Evolutionary conservation across 345 rosid species (phyloP), one percentile per base, ranked within the genome.

Genomic region (Brassica cretica): DNA sequence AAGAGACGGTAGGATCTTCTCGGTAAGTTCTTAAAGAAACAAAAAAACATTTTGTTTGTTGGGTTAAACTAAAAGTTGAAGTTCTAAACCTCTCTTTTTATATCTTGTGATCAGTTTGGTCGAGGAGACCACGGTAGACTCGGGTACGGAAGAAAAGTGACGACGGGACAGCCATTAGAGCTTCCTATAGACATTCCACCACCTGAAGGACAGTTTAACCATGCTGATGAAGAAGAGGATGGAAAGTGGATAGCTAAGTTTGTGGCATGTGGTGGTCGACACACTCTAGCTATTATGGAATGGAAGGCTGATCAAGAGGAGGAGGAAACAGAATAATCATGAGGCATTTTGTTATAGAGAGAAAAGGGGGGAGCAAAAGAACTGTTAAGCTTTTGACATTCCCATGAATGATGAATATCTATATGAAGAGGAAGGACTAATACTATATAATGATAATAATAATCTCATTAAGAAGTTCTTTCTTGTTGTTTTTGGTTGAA

Each of bases 121-220:
- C 85, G 98, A 62, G 99, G 99, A 16, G 99, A 96, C 82, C 99
- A 96, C 7, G 98, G 99, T 24, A 87, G 99, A 6, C 94, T 93
- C 5, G 99, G 98, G 30, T 87, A 87, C 37, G 99, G 99, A 79
- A 88, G 88, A 83, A 93, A 93, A 78, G 84, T 80, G 64, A 93
- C 98, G 0, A 93, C 99, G 0, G 99, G 98, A 29, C 97, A 90
- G 64, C 99, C 98, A 51, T 71, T 87, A 78, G 97, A 91, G 85
- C 93, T 96, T 67, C 99, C 97, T 4, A 80, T 90, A 75, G 74
- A 78, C 35, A 85, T 89, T 33, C 83, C 85, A 3, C 79, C 94
- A 59, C 96, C 95, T 1, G 76, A 21, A n/a, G 79, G 81, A 77
- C 74, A 25, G 21, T 65, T 77, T 21, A 82, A 69, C 11, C 65